Base-by-base conservation (phyloP, 2,329 filamentous ascomycete species). In the Drechslera avenae region DNA sequence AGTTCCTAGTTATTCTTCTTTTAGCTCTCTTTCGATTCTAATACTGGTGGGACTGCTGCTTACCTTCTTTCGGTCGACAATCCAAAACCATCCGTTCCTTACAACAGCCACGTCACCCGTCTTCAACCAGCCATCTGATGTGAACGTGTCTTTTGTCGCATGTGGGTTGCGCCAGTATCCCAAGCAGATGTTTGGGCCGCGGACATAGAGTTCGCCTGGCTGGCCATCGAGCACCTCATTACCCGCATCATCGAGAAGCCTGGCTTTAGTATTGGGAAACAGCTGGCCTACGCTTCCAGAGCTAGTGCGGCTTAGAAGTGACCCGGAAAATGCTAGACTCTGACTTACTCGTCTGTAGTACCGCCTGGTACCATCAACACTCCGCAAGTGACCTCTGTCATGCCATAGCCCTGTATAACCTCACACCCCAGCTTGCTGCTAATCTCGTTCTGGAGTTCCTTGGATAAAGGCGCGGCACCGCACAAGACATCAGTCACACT, bases 311-410 rank as follows among this genome's bases (percentile, higher is more conserved):
- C 14, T 55, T 19, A 56, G 43, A 18, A 40, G 40, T 23, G 13
- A 28, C 6, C 14, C 12, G 13, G 9, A 7, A 4, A n/a, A 3
- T 40, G 28, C 13, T 23, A 30, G 10, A 26, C 4, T n/a, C 1
- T 23, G 12, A 17, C 66, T 56, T 62, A 72, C 70, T 71, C 62
- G 44, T 73, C 69, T n/a, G 60, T 47, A 6, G 57, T 65, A 10
- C 65, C 66, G 13, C 73, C 71, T 16, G 68, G 62, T 16, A 76
- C 73, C 40, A 70, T 52, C 16, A 75, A 70, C 1, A 67, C 71
- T n/a, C 72, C 73, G 54, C 73, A 75, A 8, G 72, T 76, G 10
- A 76, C 72, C 43, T 77, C 75, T 3, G 72, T 74, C 73, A 75
- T 75, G 1, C 74, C 74, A 74, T 73, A 77, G 1, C 72, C 73